Evolutionary conservation across 805 yeast genomes (phyloP), one percentile per base, ranked within the genome.

Genomic region (Starmerella powellii): DNA sequence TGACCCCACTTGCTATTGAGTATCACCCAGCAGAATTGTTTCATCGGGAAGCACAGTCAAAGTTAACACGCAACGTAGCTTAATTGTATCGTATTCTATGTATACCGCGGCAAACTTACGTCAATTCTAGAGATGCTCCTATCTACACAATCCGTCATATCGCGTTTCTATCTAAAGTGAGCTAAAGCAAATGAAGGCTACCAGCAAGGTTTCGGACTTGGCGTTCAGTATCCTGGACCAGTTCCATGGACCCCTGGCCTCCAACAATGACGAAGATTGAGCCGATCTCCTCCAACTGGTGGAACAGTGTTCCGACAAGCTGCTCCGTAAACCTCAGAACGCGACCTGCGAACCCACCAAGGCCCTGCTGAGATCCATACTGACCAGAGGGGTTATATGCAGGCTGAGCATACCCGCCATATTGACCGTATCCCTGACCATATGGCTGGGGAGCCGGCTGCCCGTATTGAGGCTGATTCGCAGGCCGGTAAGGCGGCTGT

Each of bases 281-380:
- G 11, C 47, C 47, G 21, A 46, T 30, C 12, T 36, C 50, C 20
- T 44, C 44, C 6, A 46, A 17, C 17, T 46, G 47, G 11, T 34
- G 27, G 19, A 46, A 15, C 8, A 46, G 23, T 8, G 41, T 38
- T 19, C 44, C 47, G 8, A 32, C 37, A 2, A 43, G 11, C 12
- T 35, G 31, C 16, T 44, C 42, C 4, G 40, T 20, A 12, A 46
- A 42, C 19, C 21, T 19, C 6, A 39, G 24, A 5, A 45, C 35
- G 5, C 30, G 31, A 18, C 39, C 23, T 4, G 17, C 11, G 11
- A 31, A 15, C 1, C 27, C 32, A 3, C 40, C 48, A 18, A 16
- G 6, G 26, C 20, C 6, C 11, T 33, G 23, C 37, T 8, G 37
- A 31, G 11, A 15, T 31, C 20, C 17, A 31, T 15, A 11, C 34